Conservation (phyloP, 768 basidiomycete species). For the Suillus weaverae region DNA sequence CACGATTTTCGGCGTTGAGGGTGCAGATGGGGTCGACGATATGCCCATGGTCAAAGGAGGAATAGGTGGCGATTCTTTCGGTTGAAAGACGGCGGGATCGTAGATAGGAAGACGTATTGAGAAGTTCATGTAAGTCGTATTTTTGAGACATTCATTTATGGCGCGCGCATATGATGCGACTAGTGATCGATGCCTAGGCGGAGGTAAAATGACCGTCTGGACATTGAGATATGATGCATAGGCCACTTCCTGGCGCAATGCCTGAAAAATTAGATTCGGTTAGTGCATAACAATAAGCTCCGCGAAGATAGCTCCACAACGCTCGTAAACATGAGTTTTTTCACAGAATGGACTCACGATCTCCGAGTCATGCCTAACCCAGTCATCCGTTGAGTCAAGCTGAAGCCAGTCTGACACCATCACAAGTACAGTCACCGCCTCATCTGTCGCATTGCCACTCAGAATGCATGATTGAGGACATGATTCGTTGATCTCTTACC, state of each 20-base stretch:
- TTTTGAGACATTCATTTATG: constrained; percentile 74
- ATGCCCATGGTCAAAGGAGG: constrained; percentile 16
- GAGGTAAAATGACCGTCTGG: constrained; percentile 81
- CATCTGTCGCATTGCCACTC: constrained; percentile 48
- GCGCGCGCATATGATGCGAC: constrained; percentile 93
- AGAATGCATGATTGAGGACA: constrained; percentile 16
- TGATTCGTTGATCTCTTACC: constrained; percentile 38
- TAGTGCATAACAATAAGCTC: constrained; percentile 12
- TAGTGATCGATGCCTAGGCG: constrained; percentile 79
- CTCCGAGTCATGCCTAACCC: constrained; percentile 94
- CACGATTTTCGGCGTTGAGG: constrained; percentile 18
- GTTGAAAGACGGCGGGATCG: constrained; percentile 63
- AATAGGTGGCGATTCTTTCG: constrained; percentile 26
- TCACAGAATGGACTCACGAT: constrained; percentile 57
- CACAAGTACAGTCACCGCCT: constrained; percentile 68
- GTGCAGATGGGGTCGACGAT: constrained; percentile 12
- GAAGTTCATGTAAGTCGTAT: constrained; percentile 70
- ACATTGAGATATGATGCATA: constrained; percentile 93
- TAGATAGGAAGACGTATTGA: constrained; percentile 84
- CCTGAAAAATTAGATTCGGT: constrained; percentile 44
- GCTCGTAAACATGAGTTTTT: not conserved
- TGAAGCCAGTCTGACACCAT: constrained; percentile 95
- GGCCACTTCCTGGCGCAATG: constrained; percentile 87
- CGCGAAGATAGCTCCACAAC: constrained; percentile 8
- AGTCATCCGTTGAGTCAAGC: constrained; percentile 88